Evolutionary conservation across 495 filamentous ascomycete genomes (phyloP), one percentile per base, ranked within the genome.

Genomic region (Bryoglossum gracile): DNA sequence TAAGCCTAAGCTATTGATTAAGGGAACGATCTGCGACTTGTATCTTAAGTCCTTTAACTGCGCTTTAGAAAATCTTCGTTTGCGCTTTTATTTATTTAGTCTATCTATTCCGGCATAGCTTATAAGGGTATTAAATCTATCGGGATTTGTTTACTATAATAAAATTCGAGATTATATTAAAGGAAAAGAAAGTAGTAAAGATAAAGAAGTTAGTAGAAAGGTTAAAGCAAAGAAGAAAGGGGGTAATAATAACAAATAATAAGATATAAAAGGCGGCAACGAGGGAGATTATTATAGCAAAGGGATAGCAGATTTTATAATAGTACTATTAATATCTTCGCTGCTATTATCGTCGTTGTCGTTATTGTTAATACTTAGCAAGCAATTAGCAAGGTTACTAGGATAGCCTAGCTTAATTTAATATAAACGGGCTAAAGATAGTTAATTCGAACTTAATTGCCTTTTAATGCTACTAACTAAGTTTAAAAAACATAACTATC

Each of bases 401-500:
- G 24, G 35, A 1, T 37, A 37, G 46, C 46, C 46, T 18, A 50
- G 46, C 23, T 42, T 50, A 17, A 51, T 51, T 51, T 30, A 19
- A 51, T 51, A 13, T 51, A n/a, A 51, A 51, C 48, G 39, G 3
- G 48, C 48, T 51, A 16, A 36, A 45, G 4, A 37, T 19, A 16
- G 28, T 51, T 51, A 51, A 44, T 51, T 51, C 16, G 48, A 50
- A 45, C 48, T 4, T 44, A 51, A 45, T 51, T 45, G 24, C 40
- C 42, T 37, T 0, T 25, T 1, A 26, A 51, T 51, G 16, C 48
- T 26, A 51, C 30, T 51, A 0, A 51, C 39, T 13, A 51, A 50
- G 46, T 41, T 50, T 50, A 22, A 50, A 50, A 42, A 41, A 50
- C 37, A 50, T 50, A 25, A 50, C 36, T 16, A 50, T 33, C 36